Conservation (phyloP, 768 basidiomycete species). For the Serpula lacrymans region DNA sequence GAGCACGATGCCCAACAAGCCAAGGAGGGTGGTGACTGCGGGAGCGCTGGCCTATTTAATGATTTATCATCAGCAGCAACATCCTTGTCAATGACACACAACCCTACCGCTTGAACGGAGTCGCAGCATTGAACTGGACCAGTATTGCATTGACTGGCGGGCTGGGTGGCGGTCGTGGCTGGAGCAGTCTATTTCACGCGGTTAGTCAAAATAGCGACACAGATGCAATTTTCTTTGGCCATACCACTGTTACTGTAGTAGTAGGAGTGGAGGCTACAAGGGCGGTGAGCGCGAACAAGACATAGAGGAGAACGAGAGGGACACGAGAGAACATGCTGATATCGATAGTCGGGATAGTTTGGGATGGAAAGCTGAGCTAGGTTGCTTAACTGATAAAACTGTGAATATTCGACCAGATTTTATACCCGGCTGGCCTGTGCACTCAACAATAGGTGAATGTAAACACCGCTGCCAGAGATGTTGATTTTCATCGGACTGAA, state of each 20-base stretch:
- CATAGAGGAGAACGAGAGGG: neutral
- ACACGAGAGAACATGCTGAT: slow-evolving; percentile 4
- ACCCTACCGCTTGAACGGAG: neutral
- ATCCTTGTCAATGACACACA: neutral
- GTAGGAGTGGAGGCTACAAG: slow-evolving; percentile 1
- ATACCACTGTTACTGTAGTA: neutral
- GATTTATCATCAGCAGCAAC: neutral
- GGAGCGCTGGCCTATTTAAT: neutral
- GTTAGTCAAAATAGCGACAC: neutral
- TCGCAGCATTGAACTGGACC: slow-evolving; percentile 15
- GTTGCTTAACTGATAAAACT: too few relatives aligned
- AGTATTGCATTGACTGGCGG: neutral
- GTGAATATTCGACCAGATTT: too few relatives aligned
- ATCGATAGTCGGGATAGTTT: too few relatives aligned
- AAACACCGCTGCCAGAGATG: too few relatives aligned
- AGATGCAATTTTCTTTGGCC: too few relatives aligned
- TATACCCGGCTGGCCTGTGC: too few relatives aligned
- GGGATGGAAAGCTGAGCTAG: neutral
- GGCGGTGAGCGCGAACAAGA: neutral
- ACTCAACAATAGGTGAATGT: too few relatives aligned
- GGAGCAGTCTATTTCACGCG: neutral
- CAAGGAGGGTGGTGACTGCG: neutral
- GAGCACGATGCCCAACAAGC: neutral
- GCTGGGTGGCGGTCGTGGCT: neutral
- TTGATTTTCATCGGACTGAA: too few relatives aligned